Percentiles rank a stretch among this genome's conserved stretches.
Evolutionary conservation across 306 rosid species (phyloP).

Genomic region (Dalbergia oliveri): DNA sequence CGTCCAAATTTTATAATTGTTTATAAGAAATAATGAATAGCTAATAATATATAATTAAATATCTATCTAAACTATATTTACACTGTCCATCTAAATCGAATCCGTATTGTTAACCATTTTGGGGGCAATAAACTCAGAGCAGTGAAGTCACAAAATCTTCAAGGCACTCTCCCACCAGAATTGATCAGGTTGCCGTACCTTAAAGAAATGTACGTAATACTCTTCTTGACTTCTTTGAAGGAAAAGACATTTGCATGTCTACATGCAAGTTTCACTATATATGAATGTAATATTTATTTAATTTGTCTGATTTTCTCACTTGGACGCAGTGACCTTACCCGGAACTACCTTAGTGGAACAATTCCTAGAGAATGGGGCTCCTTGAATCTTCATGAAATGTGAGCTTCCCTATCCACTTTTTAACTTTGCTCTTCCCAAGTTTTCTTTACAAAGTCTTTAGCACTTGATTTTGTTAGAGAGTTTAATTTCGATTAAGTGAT

Average conservation of each 20-base stretch:
- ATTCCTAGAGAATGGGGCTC: slow-evolving; percentile 61
- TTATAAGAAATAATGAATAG: too few species aligned
- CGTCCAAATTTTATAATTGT: too few species aligned
- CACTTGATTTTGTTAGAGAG: not conserved
- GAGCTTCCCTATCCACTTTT: not conserved
- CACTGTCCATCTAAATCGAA: too few species aligned
- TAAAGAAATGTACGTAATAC: slow-evolving; percentile 45
- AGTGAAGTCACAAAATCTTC: slow-evolving; percentile 45
- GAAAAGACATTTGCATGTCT: not conserved
- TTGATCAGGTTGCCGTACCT: slow-evolving; percentile 50
- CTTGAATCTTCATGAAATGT: slow-evolving; percentile 1
- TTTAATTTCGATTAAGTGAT: too few species aligned
- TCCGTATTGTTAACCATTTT: too few species aligned
- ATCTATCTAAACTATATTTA: too few species aligned
- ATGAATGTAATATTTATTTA: not conserved
- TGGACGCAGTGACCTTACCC: slow-evolving; percentile 49
- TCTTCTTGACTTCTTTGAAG: not conserved
- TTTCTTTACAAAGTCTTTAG: not conserved
- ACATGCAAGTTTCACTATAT: not conserved
- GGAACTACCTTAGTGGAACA: slow-evolving; percentile 57
- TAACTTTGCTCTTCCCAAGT: not conserved
- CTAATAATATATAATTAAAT: too few species aligned
- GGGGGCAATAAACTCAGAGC: slow-evolving; percentile 32
- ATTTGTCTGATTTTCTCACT: not conserved
- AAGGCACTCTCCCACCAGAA: slow-evolving; percentile 56